Percentiles rank a stretch among this genome's conserved stretches.
Conservation (phyloP, 1,139 yeast species). For the Yamadazyma oceani region DNA sequence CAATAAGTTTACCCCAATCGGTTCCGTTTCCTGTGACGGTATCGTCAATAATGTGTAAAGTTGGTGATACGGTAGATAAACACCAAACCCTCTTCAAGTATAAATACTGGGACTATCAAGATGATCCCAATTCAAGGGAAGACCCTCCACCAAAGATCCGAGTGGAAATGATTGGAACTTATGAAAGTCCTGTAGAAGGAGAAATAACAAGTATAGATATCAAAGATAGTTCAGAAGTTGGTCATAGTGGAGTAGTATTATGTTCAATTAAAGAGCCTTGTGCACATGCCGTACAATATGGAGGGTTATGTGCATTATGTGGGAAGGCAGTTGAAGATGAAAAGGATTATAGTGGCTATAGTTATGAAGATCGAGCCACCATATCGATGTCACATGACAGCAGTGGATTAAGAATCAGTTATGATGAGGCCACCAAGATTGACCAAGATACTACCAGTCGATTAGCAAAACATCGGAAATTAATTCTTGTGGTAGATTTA, state of each 20-base stretch:
- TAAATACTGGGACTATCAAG: constrained; percentile 68
- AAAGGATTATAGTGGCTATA: constrained; percentile 75
- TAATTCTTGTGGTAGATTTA: constrained; percentile 90
- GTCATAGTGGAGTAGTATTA: constrained; percentile 48
- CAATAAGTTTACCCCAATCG: constrained; percentile 50
- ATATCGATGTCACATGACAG: constrained; percentile 90
- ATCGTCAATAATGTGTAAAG: constrained; percentile 45
- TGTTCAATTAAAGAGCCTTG: constrained; percentile 77
- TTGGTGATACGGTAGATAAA: constrained; percentile 49
- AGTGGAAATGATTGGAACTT: constrained; percentile 66
- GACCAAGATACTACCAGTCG: constrained; percentile 68
- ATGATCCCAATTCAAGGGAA: constrained; percentile 51
- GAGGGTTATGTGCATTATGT: constrained; percentile 93
- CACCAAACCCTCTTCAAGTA: constrained; percentile 60
- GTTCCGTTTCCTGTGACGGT: constrained; percentile 72
- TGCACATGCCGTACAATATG: constrained; percentile 91
- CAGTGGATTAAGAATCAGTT: constrained; percentile 79
- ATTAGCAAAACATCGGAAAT: constrained; percentile 60
- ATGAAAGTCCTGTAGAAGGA: constrained; percentile 85
- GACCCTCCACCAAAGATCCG: constrained; percentile 45
- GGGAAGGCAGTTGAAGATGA: constrained; percentile 84
- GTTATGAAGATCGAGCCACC: constrained; percentile 74
- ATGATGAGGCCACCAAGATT: constrained; percentile 81
- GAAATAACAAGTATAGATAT: constrained; percentile 52
- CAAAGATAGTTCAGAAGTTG: constrained; percentile 58